Evolutionary conservation across 2,329 filamentous ascomycete genomes (phyloP).

Genomic region (Xylariaceae sp.): DNA sequence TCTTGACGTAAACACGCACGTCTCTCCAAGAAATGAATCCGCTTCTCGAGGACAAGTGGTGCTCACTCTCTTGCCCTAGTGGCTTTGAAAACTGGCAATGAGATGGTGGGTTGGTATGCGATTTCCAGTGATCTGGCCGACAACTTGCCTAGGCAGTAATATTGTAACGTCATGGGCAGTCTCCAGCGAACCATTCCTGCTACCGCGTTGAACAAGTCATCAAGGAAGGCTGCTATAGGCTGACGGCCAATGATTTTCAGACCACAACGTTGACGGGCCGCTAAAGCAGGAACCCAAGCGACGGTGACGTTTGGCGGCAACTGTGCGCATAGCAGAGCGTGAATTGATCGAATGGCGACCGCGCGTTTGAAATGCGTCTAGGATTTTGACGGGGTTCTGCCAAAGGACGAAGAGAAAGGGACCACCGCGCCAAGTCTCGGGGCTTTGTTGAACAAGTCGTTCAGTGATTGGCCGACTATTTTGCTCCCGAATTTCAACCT

Average conservation of each 20-base stretch:
- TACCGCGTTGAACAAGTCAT: neutral
- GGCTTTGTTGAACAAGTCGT: slow-evolving; percentile 4
- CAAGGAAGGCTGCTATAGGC: slow-evolving; percentile 4
- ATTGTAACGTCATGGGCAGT: neutral
- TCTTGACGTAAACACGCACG: too few species aligned
- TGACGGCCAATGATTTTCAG: neutral
- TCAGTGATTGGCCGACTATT: slow-evolving; percentile 20
- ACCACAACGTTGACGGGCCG: slow-evolving; percentile 10
- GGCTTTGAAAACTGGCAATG: too few species aligned
- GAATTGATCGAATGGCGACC: slow-evolving; percentile 9
- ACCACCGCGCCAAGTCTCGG: slow-evolving; percentile 9
- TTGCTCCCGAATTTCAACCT: slow-evolving; percentile 7
- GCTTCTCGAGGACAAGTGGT: too few species aligned
- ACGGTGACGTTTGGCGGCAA: slow-evolving; percentile 10
- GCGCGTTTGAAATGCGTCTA: slow-evolving; percentile 14
- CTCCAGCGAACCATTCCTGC: slow-evolving; percentile 15
- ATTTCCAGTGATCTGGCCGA: too few species aligned
- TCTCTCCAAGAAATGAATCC: too few species aligned
- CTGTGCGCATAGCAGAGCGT: neutral
- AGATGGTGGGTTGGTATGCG: too few species aligned
- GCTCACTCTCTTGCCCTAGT: too few species aligned
- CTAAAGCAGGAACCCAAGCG: slow-evolving; percentile 22
- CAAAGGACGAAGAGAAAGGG: slow-evolving; percentile 11
- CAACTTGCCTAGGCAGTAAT: neutral
- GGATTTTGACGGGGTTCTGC: slow-evolving; percentile 11